Evolutionary conservation across 495 filamentous ascomycete species (phyloP).

Genomic region (Coniosporium apollinis): DNA sequence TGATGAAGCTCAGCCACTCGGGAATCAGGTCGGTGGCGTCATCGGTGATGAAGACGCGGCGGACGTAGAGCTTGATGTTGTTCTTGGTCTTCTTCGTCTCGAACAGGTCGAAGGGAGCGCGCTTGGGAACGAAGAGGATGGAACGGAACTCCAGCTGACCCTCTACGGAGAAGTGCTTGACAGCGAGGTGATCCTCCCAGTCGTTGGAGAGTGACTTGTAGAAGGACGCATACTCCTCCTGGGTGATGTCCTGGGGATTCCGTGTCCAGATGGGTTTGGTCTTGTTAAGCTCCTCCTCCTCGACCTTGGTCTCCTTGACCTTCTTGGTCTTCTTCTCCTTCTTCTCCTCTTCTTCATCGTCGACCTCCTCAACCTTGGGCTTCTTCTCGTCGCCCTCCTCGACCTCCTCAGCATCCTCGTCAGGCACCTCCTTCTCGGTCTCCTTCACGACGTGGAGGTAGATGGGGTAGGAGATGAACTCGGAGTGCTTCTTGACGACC

Average conservation of each 20-base stretch:
- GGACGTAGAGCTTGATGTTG: constrained; percentile 99
- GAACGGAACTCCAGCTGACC: constrained; percentile 99
- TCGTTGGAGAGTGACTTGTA: constrained; percentile 99
- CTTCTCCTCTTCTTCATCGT: constrained; percentile 66
- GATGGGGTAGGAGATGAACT: constrained; percentile 99
- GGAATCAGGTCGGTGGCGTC: constrained; percentile 98
- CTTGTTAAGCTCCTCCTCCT: constrained; percentile 99
- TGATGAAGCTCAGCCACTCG: constrained; percentile 98
- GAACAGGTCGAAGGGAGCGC: constrained; percentile 97
- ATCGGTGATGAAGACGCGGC: constrained; percentile 99
- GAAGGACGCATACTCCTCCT: constrained; percentile 95
- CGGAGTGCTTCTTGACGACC: constrained; percentile 99
- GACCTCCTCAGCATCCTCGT: constrained; percentile 78
- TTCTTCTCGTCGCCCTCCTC: constrained; percentile 45
- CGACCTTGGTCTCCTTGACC: constrained; percentile 93
- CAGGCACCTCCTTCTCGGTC: constrained; percentile 95
- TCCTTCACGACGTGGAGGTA: constrained; percentile 98
- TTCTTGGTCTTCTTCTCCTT: constrained; percentile 97
- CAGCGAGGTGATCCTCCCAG: constrained; percentile 98
- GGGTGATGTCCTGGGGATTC: constrained; percentile 86
- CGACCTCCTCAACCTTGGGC: constrained; percentile 79
- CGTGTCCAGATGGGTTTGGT: constrained; percentile 99
- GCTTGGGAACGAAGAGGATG: constrained; percentile 98
- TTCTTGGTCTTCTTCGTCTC: constrained; percentile 99
- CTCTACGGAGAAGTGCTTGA: constrained; percentile 99